A percentile compares a stretch with the other conserved stretches of the same genome.
Conservation (phyloP, 208 protist species). For the Acanthamoeba royreba region DNA sequence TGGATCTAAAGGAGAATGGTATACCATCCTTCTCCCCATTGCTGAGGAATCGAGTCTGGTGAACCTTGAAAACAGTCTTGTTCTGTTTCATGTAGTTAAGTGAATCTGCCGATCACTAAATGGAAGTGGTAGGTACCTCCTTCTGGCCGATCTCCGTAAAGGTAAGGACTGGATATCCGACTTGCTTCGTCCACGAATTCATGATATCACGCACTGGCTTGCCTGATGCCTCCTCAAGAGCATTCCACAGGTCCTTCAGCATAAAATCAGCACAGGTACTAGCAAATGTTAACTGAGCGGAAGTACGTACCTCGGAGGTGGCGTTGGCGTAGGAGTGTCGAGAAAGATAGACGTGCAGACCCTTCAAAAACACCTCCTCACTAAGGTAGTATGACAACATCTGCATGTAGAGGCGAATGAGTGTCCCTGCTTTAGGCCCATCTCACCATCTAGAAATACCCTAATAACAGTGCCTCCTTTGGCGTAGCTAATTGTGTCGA, state of each 20-base stretch:
- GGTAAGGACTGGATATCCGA: conserved; percentile 89
- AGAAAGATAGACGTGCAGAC: conserved; percentile 89
- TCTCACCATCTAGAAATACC: conserved; percentile 88
- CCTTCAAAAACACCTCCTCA: conserved; percentile 84
- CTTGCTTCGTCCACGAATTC: conserved; percentile 88
- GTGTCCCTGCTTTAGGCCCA: conserved; percentile 42
- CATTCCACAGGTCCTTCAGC: conserved; percentile 89
- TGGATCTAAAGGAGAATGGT: not conserved
- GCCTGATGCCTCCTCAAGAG: conserved; percentile 83
- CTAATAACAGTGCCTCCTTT: conserved; percentile 61
- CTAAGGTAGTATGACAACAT: conserved; percentile 77
- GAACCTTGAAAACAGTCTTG: conserved; percentile 9
- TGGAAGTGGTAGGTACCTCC: not conserved
- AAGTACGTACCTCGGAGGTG: conserved; percentile 82
- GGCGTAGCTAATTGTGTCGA: conserved; percentile 91
- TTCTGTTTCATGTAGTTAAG: not conserved
- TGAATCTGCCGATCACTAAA: not conserved
- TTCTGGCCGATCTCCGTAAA: not conserved
- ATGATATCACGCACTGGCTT: conserved; percentile 86
- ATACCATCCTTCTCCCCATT: not conserved
- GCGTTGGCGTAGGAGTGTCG: conserved; percentile 91
- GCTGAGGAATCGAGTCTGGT: conserved; percentile 2
- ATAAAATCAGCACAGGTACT: not conserved
- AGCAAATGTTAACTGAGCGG: not conserved
- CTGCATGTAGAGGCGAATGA: conserved; percentile 55